Conservation (phyloP, 2,329 filamentous ascomycete species). For the Aspergillus thermomutatus region DNA sequence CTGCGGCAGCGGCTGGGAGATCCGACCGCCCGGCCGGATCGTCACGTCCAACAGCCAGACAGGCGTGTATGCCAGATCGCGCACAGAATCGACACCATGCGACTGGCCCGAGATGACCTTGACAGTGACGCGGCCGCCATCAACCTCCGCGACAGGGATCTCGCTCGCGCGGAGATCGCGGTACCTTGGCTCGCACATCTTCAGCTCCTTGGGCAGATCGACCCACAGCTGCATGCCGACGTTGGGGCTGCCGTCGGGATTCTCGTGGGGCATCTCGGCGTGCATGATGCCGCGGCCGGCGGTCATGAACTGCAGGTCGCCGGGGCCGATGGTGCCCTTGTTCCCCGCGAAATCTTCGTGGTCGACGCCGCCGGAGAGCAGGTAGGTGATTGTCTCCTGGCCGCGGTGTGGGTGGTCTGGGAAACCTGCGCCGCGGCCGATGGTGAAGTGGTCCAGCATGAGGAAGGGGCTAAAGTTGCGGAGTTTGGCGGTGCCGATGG, state of each 20-base stretch:
- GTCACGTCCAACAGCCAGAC: conserved; percentile 92
- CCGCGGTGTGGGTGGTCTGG: conserved; percentile 82
- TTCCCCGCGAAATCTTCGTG: conserved; percentile 91
- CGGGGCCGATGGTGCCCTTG: conserved; percentile 74
- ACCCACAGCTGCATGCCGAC: conserved; percentile 95
- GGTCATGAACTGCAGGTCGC: conserved; percentile 98
- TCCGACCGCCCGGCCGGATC: conserved; percentile 72
- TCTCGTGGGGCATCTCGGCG: conserved; percentile 87
- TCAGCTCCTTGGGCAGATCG: conserved; percentile 76
- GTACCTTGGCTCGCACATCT: conserved; percentile 87
- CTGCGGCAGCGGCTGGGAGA: conserved; percentile 70
- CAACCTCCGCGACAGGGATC: conserved; percentile 70
- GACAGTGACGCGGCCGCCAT: conserved; percentile 70
- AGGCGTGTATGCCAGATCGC: conserved; percentile 91
- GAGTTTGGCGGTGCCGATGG: conserved; percentile 78
- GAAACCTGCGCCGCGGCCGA: conserved; percentile 78
- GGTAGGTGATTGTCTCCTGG: conserved; percentile 86
- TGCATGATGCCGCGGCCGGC: conserved; percentile 89
- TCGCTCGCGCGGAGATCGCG: conserved; percentile 76
- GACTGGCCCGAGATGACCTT: conserved; percentile 89
- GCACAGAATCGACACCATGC: conserved; percentile 78
- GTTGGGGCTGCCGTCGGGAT: conserved; percentile 71
- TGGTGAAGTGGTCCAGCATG: conserved; percentile 91
- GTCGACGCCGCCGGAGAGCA: conserved; percentile 80
- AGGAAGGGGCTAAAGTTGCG: conserved; percentile 89